Base-by-base conservation (phyloP, 352 stramenopile genomes). In the Phytophthora ramorum region DNA sequence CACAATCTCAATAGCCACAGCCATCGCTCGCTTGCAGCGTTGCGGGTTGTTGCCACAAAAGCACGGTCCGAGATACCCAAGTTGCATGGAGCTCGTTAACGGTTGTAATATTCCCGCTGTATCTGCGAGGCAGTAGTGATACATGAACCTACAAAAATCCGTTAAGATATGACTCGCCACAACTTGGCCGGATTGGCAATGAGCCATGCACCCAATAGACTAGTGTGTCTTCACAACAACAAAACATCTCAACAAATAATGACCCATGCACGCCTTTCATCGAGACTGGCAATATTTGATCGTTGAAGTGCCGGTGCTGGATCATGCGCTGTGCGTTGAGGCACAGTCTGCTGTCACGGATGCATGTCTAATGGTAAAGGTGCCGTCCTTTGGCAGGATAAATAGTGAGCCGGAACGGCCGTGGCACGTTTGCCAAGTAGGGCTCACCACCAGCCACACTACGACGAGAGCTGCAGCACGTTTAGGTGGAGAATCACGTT, bases 231-330 rank as follows among this genome's bases (percentile, higher is more conserved):
- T n/a, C n/a, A n/a, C n/a, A n/a, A n/a, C n/a, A n/a, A n/a, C n/a
- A 24, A 24, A 24, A 24, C 22, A 24, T 24, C 22, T 24, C 22
- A 24, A 24, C 22, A 24, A 2, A 71, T 83, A 24, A 95, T 81
- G 20, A 92, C 75, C 53, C 26, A 32, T 32, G 26, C 26, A 32
- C 22, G 22, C 26, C 26, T 32, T 97, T 92, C 69, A 76, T 99
- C 26, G 79, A 98, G 75, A 97, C 91, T 14, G 34, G 34, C 34
- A 40, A 40, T 40, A 40, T 40, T 40, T 43, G 14, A 14, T 43
- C 37, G 16, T 43, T 43, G 37, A 43, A 43, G 37, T 43, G 7
- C 10, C 3, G 14, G 4, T 43, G 13, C 37, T 43, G 5, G 17
- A 43, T 43, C 37, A 43, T 20, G 13, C 14, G 37, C 37, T 43